Percentiles rank a stretch among this genome's conserved stretches.
Conservation (phyloP, 768 basidiomycete species). For the Chalciporus pseudorubinellus region DNA sequence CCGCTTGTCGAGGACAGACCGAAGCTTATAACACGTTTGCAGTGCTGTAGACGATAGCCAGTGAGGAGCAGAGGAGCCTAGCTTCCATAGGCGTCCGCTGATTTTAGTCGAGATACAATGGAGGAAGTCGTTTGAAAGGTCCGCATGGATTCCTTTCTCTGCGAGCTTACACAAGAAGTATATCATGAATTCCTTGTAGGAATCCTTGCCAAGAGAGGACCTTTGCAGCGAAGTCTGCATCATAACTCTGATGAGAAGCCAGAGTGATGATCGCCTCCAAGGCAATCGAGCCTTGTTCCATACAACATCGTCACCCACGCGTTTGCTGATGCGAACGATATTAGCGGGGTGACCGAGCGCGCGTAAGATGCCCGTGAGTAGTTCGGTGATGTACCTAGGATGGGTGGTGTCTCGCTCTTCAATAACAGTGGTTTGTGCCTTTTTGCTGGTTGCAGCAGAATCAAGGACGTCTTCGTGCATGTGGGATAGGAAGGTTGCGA, state of each 20-base stretch:
- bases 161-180: constrained; percentile 28
- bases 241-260: constrained; percentile 48
- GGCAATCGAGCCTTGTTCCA: constrained; percentile 37
- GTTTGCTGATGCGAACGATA: constrained; percentile 36
- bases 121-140: constrained; percentile 34
- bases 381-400: constrained; percentile 48
- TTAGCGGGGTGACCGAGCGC: constrained; percentile 34
- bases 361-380: constrained; percentile 47
- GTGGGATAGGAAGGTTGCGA: constrained; percentile 38
- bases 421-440: constrained; percentile 34
- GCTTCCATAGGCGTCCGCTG: constrained; percentile 37
- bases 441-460: constrained; percentile 33
- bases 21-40: constrained; percentile 14
- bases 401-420: constrained; percentile 43
- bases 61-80: constrained; percentile 18
- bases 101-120: constrained; percentile 38
- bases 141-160: neutral
- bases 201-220: constrained; percentile 4
- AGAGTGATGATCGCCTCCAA: constrained; percentile 52
- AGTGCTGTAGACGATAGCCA: constrained; percentile 14
- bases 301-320: constrained; percentile 46
- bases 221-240: constrained; percentile 38
- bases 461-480: constrained; percentile 35
- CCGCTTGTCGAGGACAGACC: constrained; percentile 28
- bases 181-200: constrained; percentile 36